These are phyloP conservation scores for Lepidopterella palustris DNA, from an alignment of 495 filamentous ascomycete genomes.

Conservation along the genomic window DNA sequence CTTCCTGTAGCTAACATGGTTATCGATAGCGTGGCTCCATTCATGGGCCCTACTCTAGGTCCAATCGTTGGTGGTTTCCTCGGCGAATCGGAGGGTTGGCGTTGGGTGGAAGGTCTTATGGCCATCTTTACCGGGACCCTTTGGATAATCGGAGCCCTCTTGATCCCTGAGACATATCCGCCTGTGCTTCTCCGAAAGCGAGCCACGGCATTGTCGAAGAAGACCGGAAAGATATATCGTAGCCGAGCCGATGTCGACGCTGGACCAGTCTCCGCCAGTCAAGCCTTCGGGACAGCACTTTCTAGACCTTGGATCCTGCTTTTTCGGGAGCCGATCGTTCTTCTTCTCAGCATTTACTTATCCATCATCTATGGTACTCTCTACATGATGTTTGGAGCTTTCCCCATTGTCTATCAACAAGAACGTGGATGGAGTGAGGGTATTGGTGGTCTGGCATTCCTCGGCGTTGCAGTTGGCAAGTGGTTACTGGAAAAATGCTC, in stretches of 20 bases:
- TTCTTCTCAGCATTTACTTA: constrained; percentile 43
- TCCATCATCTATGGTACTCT: constrained; percentile 63
- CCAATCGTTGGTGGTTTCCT: constrained; percentile 38
- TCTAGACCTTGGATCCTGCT: constrained; percentile 38
- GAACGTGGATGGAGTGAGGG: constrained; percentile 57
- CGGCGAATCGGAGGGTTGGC: constrained; percentile 36
- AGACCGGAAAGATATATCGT: constrained; percentile 50
- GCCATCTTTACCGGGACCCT: constrained; percentile 44
- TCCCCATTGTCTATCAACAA: constrained; percentile 54
- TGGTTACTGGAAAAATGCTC: no score
- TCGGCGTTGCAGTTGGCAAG: constrained; percentile 61
- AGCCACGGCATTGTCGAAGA: constrained; percentile 46
- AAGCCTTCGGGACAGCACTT: constrained; percentile 37
- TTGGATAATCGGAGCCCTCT: constrained; percentile 48
- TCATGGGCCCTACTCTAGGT: constrained; percentile 38
- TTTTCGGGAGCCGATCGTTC: constrained; percentile 53
- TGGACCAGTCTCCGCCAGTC: constrained; percentile 30
- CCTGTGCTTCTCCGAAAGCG: constrained; percentile 52
- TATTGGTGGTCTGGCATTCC: constrained; percentile 57
- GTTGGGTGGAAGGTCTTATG: constrained; percentile 39
- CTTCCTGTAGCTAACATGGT: no score
- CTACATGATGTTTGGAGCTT: constrained; percentile 65
- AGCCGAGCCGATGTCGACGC: constrained; percentile 34
- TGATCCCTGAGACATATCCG: constrained; percentile 57
- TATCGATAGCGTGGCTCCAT: constrained; percentile 26